phyloP scores from a whole-genome alignment of 768 basidiomycete species.

The Boletales sp. region DNA sequence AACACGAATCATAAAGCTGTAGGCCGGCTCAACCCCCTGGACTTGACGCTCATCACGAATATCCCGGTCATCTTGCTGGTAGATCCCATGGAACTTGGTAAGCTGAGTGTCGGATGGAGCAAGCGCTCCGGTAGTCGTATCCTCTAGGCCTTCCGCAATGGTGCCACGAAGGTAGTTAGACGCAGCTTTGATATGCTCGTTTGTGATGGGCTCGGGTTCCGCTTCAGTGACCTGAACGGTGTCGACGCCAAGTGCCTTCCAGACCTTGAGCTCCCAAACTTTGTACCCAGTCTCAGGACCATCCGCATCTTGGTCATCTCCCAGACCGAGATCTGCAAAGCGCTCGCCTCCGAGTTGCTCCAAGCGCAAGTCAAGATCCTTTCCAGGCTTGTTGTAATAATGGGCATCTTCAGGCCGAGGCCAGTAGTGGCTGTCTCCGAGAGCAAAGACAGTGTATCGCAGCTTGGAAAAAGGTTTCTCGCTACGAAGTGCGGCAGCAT shows the following conservation, averaged over 20 bases:
- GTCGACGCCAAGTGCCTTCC: conserved; percentile 95
- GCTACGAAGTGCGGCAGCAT: conserved; percentile 49
- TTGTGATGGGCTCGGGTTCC: conserved; percentile 96
- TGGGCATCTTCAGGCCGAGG: conserved; percentile 94
- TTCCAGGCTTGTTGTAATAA: conserved; percentile 96
- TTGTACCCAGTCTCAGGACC: conserved; percentile 96
- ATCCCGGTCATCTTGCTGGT: conserved; percentile 97
- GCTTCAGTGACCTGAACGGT: conserved; percentile 82
- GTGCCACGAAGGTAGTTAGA: conserved; percentile 93
- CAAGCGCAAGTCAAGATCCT: conserved; percentile 82
- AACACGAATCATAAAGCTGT: conserved; percentile 97
- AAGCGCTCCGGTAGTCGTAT: conserved; percentile 85
- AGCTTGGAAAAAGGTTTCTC: conserved; percentile 61
- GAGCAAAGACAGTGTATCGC: conserved; percentile 82
- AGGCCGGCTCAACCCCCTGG: conserved; percentile 93
- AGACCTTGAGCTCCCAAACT: conserved; percentile 87
- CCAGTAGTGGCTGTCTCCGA: conserved; percentile 99
- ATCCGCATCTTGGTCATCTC: conserved; percentile 97
- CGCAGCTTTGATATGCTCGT: conserved; percentile 99
- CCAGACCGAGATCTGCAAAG: conserved; percentile 74
- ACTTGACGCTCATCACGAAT: conserved; percentile 94
- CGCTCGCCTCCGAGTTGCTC: conserved; percentile 78
- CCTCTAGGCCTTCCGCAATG: conserved; percentile 86
- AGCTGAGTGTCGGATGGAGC: conserved; percentile 89
- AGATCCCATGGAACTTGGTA: conserved; percentile 97